Evolutionary conservation across 495 filamentous ascomycete genomes (phyloP).

Genomic region (Penicillium angulare): DNA sequence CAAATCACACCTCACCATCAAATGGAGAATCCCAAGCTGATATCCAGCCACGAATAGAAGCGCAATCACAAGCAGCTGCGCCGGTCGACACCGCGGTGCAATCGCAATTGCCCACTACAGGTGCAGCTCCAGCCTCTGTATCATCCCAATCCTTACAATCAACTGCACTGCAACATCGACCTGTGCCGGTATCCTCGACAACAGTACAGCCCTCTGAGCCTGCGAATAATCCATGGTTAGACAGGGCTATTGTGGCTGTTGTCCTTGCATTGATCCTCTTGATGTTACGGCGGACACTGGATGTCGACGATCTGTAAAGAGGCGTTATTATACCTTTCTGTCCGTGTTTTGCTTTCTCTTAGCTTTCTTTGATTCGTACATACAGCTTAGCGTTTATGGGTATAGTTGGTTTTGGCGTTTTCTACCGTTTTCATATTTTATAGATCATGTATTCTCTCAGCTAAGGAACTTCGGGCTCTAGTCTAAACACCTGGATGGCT

Average conservation of each 20-base stretch:
- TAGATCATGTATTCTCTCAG: too few relatives aligned
- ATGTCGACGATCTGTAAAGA: constrained; percentile 28
- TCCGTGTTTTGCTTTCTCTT: not conserved
- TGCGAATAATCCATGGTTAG: constrained; percentile 48
- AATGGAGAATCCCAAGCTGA: not conserved
- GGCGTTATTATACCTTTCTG: not conserved
- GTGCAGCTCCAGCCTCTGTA: not conserved
- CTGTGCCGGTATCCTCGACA: not conserved
- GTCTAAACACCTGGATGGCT: too few relatives aligned
- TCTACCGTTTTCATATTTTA: too few relatives aligned
- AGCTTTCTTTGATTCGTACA: not conserved
- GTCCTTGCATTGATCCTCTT: constrained; percentile 46
- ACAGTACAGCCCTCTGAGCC: not conserved
- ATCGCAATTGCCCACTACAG: not conserved
- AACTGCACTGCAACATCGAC: not conserved
- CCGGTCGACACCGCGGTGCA: not conserved
- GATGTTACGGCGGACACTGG: constrained; percentile 39
- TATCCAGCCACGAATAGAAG: not conserved
- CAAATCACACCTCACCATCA: too few relatives aligned
- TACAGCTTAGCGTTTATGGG: not conserved
- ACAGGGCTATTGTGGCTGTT: constrained; percentile 55
- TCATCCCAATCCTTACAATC: not conserved
- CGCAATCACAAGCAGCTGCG: not conserved
- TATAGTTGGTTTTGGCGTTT: too few relatives aligned
- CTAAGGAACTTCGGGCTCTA: too few relatives aligned